Evolutionary conservation across 2,329 filamentous ascomycete species (phyloP).

Genomic region (Coniochaeta prunicola): DNA sequence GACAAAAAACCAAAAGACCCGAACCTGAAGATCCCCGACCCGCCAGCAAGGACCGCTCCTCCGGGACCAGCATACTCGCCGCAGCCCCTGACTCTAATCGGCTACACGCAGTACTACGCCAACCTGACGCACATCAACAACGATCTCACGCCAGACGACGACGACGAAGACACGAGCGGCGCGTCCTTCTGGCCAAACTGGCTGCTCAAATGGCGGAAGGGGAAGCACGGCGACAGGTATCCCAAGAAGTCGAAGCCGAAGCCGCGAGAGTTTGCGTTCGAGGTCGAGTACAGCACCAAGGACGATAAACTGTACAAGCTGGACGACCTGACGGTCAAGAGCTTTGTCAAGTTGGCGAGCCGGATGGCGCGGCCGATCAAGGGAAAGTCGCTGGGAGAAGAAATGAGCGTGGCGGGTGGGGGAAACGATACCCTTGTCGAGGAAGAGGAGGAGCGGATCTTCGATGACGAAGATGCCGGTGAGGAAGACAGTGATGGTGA

Average conservation of each 20-base stretch:
- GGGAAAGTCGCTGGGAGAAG: not conserved
- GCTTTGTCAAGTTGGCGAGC: constrained; percentile 71
- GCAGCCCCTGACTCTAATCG: constrained; percentile 70
- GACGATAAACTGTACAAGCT: constrained; percentile 69
- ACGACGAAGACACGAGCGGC: constrained; percentile 7
- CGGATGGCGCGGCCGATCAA: constrained; percentile 56
- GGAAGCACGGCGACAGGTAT: constrained; percentile 54
- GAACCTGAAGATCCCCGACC: constrained; percentile 57
- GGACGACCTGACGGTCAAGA: constrained; percentile 77
- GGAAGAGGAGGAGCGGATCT: not conserved
- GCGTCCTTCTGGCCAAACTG: constrained; percentile 13
- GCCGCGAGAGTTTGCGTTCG: constrained; percentile 60
- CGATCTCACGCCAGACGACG: constrained; percentile 38
- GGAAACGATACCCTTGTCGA: not conserved
- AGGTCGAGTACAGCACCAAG: constrained; percentile 82
- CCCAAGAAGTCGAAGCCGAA: constrained; percentile 45
- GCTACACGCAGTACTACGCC: constrained; percentile 87
- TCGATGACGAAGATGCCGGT: constrained; percentile 1
- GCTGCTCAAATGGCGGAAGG: constrained; percentile 50
- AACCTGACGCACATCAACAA: constrained; percentile 91
- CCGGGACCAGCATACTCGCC: constrained; percentile 88
- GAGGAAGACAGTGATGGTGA: constrained; percentile 9
- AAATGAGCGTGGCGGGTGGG: not conserved
- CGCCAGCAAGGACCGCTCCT: constrained; percentile 62
- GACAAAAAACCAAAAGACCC: constrained; percentile 48